Conservation (phyloP, 352 stramenopile species). For the Peronospora destructor region DNA sequence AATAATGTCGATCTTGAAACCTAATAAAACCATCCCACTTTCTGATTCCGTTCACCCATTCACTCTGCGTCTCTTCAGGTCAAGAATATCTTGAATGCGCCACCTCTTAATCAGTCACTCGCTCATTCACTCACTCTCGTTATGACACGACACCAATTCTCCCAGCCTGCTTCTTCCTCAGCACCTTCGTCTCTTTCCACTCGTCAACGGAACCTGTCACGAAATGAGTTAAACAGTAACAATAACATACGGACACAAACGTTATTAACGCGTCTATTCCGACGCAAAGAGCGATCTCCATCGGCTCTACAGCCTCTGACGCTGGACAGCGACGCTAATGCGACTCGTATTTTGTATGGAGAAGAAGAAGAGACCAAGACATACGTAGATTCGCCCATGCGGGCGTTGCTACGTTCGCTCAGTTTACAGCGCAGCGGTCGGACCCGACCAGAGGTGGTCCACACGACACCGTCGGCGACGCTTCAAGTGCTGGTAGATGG, state of each 20-base stretch:
- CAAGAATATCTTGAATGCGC: too few relatives aligned
- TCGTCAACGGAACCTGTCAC: constrained; percentile 1
- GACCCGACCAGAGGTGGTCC: neutral
- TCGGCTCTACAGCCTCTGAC: constrained; percentile 1
- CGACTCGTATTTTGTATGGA: constrained; percentile 13
- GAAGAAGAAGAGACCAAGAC: constrained; percentile 34
- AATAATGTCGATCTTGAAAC: too few relatives aligned
- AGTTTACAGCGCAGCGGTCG: constrained; percentile 23
- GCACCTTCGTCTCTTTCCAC: constrained; percentile 6
- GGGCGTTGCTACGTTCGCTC: constrained; percentile 30
- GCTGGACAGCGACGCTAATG: neutral
- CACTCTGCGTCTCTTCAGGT: too few relatives aligned
- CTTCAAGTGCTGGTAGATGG: constrained; percentile 41
- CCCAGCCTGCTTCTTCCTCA: neutral
- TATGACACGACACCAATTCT: constrained; percentile 12
- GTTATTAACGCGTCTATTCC: constrained; percentile 31
- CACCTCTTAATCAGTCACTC: too few relatives aligned
- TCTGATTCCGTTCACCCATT: too few relatives aligned
- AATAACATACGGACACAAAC: constrained; percentile 15
- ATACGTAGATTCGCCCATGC: constrained; percentile 27
- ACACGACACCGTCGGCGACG: neutral
- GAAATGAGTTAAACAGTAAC: constrained; percentile 3
- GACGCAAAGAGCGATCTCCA: constrained; percentile 25
- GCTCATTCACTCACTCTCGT: too few relatives aligned
- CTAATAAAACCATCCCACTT: too few relatives aligned